Evolutionary conservation across 352 stramenopile species (phyloP).

Genomic region (Pythium coloratum): DNA sequence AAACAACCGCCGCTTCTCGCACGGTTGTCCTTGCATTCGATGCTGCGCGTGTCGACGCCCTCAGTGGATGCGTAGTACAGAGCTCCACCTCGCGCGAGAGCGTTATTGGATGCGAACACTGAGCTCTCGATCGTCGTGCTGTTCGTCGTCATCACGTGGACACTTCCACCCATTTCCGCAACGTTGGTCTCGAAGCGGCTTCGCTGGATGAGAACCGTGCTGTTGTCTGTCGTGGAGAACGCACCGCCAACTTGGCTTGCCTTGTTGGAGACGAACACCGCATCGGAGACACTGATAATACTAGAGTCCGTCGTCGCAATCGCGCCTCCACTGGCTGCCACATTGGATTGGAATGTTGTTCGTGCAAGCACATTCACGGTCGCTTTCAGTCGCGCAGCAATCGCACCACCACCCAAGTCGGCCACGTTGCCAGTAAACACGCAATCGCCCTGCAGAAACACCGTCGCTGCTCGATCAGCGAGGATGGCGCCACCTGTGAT

Average conservation of each 20-base stretch:
- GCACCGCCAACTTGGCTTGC: conserved; percentile 42
- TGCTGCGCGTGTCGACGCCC: conserved; percentile 24
- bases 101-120: conserved; percentile 39
- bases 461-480: conserved; percentile 34
- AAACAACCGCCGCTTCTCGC: conserved; percentile 60
- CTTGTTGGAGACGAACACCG: conserved; percentile 41
- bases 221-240: conserved; percentile 34
- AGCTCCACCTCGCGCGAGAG: conserved; percentile 41
- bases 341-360: conserved; percentile 6
- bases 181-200: conserved; percentile 34
- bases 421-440: conserved; percentile 48
- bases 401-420: conserved; percentile 45
- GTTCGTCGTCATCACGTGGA: conserved; percentile 34
- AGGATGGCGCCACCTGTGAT: conserved; percentile 44
- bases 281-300: neutral
- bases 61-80: conserved; percentile 43
- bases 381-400: conserved; percentile 28
- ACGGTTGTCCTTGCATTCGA: conserved; percentile 40
- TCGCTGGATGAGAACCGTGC: conserved; percentile 17
- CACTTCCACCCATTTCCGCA: conserved; percentile 35
- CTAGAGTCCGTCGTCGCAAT: conserved; percentile 3
- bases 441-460: conserved; percentile 25
- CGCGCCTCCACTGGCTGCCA: conserved; percentile 9
- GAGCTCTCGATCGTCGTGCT: conserved; percentile 18
- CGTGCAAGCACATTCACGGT: conserved; percentile 9